These are phyloP conservation scores for Hyaloscypha finlandica DNA, from an alignment of 495 filamentous ascomycete species.

Conservation along the genomic window DNA sequence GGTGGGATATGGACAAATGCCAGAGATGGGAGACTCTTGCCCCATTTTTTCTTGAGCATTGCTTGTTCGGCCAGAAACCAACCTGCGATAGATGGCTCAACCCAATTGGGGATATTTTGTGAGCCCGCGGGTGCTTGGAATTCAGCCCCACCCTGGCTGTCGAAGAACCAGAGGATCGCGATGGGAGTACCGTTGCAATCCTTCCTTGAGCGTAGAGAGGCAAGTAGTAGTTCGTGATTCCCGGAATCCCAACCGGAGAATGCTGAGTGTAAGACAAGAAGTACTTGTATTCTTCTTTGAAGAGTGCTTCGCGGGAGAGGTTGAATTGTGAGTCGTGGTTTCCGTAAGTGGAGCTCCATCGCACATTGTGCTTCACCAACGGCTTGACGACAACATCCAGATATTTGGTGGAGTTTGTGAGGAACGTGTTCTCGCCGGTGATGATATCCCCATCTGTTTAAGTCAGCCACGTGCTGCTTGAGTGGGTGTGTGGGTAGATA, in stretches of 20 bases:
- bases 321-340: slow-evolving; percentile 72
- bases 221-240: slow-evolving; percentile 73
- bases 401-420: slow-evolving; percentile 59
- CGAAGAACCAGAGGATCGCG: slow-evolving; percentile 76
- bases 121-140: slow-evolving; percentile 43
- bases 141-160: slow-evolving; percentile 62
- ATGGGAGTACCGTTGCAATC: slow-evolving; percentile 38
- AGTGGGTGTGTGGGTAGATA: not conserved
- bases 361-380: slow-evolving; percentile 50
- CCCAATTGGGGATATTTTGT: slow-evolving; percentile 44
- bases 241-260: slow-evolving; percentile 47
- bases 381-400: slow-evolving; percentile 63
- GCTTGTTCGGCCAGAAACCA: slow-evolving; percentile 61
- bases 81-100: slow-evolving; percentile 48
- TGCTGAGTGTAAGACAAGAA: slow-evolving; percentile 55
- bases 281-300: slow-evolving; percentile 55
- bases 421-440: slow-evolving; percentile 64
- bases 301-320: slow-evolving; percentile 54
- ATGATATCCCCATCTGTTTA: slow-evolving; percentile 64
- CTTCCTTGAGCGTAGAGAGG: slow-evolving; percentile 44
- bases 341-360: slow-evolving; percentile 72
- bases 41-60: slow-evolving; percentile 43
- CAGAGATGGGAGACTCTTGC: slow-evolving; percentile 56
- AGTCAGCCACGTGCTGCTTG: not conserved
- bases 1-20: slow-evolving; percentile 76